Evolutionary conservation across 768 basidiomycete species (phyloP).

Genomic region (Hypholoma fasciculare): DNA sequence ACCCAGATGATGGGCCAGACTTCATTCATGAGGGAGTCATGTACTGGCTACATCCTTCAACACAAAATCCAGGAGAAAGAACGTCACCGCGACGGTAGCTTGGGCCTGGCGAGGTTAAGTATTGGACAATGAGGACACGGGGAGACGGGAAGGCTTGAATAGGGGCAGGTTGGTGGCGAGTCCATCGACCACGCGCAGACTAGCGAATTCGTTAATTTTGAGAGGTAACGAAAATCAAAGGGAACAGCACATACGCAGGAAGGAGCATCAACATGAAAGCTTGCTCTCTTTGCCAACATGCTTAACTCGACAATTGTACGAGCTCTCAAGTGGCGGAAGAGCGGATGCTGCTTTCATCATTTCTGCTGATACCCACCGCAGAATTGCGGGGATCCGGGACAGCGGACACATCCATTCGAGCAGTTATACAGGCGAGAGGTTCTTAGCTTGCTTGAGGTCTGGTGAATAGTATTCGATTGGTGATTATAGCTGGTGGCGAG

Average conservation of each 20-base stretch:
- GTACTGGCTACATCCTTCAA: slow-evolving; percentile 98
- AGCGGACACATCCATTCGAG: too few relatives aligned
- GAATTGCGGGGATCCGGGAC: too few relatives aligned
- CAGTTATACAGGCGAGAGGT: too few relatives aligned
- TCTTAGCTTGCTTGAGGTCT: too few relatives aligned
- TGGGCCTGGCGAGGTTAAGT: slow-evolving; percentile 80
- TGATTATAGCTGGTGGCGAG: too few relatives aligned
- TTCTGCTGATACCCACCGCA: too few relatives aligned
- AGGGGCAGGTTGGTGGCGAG: slow-evolving; percentile 93
- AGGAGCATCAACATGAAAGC: slow-evolving; percentile 92
- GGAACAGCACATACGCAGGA: slow-evolving; percentile 64
- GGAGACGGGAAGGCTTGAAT: slow-evolving; percentile 95
- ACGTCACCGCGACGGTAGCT: slow-evolving; percentile 86
- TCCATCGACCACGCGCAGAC: slow-evolving; percentile 93
- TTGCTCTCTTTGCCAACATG: too few relatives aligned
- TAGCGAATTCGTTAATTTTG: slow-evolving; percentile 25
- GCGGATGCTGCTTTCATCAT: too few relatives aligned
- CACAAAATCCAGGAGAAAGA: slow-evolving; percentile 91
- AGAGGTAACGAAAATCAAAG: slow-evolving; percentile 2
- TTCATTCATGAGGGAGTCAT: slow-evolving; percentile 90
- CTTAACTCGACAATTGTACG: too few relatives aligned
- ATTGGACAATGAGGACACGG: slow-evolving; percentile 77
- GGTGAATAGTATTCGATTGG: too few relatives aligned
- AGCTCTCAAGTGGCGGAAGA: too few relatives aligned
- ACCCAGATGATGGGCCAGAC: slow-evolving; percentile 95